A percentile compares a stretch with the other conserved stretches of the same genome.
Conservation (phyloP, 1,139 yeast species). For the Yamadazyma kanchanaburiensis region DNA sequence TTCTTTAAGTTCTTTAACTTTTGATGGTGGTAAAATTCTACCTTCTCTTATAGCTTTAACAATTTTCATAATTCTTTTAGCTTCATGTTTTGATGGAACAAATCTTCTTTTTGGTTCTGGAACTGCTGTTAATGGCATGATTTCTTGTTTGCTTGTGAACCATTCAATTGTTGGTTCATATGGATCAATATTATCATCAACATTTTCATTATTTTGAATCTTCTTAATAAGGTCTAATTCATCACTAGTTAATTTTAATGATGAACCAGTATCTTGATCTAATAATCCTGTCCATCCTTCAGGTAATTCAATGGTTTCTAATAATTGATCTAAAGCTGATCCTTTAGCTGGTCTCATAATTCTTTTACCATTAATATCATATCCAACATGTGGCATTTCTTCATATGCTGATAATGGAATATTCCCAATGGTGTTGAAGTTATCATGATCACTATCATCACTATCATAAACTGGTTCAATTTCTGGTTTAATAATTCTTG, state of each 20-base stretch:
- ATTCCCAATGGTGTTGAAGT: slow-evolving; percentile 86
- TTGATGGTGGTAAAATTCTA: slow-evolving; percentile 73
- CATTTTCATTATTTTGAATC: slow-evolving; percentile 79
- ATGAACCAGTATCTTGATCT: slow-evolving; percentile 87
- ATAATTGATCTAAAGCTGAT: slow-evolving; percentile 82
- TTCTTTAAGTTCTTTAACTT: slow-evolving; percentile 50
- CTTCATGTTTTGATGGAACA: slow-evolving; percentile 95
- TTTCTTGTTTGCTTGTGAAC: slow-evolving; percentile 82
- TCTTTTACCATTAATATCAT: slow-evolving; percentile 94
- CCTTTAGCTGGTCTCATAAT: slow-evolving; percentile 99
- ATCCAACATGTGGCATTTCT: slow-evolving; percentile 96
- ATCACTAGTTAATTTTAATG: slow-evolving; percentile 80
- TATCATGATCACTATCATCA: slow-evolving; percentile 88
- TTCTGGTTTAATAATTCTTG: slow-evolving; percentile 77
- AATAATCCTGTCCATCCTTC: slow-evolving; percentile 98
- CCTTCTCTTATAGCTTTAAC: slow-evolving; percentile 97
- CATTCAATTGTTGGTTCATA: slow-evolving; percentile 94
- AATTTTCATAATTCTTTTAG: slow-evolving; percentile 92
- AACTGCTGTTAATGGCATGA: slow-evolving; percentile 89
- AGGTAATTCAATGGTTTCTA: slow-evolving; percentile 89
- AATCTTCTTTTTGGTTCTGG: slow-evolving; percentile 98
- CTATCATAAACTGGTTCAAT: slow-evolving; percentile 90
- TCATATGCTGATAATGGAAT: slow-evolving; percentile 92
- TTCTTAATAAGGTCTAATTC: slow-evolving; percentile 87
- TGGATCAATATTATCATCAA: slow-evolving; percentile 79